Evolutionary conservation across 768 basidiomycete species (phyloP).

Genomic region (Serendipita sp.): DNA sequence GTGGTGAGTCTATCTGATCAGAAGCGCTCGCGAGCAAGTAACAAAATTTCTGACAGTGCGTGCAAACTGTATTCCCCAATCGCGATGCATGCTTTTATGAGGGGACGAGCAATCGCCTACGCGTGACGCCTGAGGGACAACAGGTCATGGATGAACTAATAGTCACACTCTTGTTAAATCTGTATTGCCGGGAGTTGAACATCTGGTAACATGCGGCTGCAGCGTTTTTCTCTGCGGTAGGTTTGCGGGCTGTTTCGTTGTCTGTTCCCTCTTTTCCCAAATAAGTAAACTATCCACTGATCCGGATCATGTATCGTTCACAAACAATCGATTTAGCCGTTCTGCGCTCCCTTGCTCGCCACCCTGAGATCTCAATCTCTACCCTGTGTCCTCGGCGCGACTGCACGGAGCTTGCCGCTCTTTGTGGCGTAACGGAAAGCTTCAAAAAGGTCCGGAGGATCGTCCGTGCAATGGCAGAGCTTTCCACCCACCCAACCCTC

Average conservation of each 20-base stretch:
- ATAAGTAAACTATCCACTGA: neutral
- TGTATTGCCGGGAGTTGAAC: slow-evolving; percentile 2
- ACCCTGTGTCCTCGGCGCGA: neutral
- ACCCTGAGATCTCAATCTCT: slow-evolving; percentile 4
- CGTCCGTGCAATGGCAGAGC: neutral
- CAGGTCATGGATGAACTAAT: neutral
- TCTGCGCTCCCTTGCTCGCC: neutral
- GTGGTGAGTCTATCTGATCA: neutral
- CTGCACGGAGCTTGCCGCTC: neutral
- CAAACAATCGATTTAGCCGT: slow-evolving; percentile 1
- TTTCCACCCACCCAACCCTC: neutral
- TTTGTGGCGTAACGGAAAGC: neutral
- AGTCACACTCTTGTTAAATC: slow-evolving; percentile 4
- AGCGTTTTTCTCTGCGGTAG: slow-evolving; percentile 2
- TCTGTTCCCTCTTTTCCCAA: slow-evolving; percentile 3
- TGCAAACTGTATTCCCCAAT: slow-evolving; percentile 2
- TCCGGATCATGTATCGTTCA: neutral
- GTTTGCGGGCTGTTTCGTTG: neutral
- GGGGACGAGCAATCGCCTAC: neutral
- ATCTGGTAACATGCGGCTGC: neutral
- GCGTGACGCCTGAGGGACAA: neutral
- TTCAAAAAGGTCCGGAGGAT: neutral
- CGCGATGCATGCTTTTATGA: neutral
- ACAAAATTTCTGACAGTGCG: neutral
- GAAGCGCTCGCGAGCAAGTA: neutral